Base-by-base conservation (phyloP, 139 green algal genomes). In the Asterochloris sp. region DNA sequence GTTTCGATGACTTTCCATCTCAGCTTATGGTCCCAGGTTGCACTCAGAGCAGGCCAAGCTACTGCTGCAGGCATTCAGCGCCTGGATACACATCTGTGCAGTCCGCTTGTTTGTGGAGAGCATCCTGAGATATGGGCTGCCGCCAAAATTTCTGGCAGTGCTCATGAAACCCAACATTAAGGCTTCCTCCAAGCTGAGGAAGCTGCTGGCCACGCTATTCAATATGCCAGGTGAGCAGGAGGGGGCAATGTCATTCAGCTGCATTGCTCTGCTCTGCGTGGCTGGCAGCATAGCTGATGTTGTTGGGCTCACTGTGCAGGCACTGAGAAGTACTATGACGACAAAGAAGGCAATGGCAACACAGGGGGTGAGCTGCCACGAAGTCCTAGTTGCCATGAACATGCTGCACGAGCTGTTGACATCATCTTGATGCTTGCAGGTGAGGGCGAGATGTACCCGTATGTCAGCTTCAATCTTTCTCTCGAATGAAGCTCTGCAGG, bases 101-200 rank as follows among this genome's bases (percentile, higher is more conserved):
- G 90, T 99, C 47, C 90, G 97, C 19, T 83, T 99, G 27, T 99
- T 99, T 88, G 94, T 97, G 67, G 97, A 99, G 88, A 96, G 90
- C 89, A 98, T 99, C 66, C 86, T 99, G 84, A 91, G 97, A 11
- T 99, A 99, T 85, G 97, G 97, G 21, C 90, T 99, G 79, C 97
- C 97, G 16, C 97, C 97, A 9, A 87, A 91, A 62, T 95, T 95
- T 78, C 86, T 95, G 71, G 89, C 91, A 0, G 92, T 88, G 1
- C 82, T 98, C 4, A 89, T 98, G 66, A 88, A 92, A 83, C 95
- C 95, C 16, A 84, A 88, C 28, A 82, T 88, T 9, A 97, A 95
- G 87, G 62, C 77, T 66, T 87, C 92, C 62, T 83, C 63, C 14
- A 90, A 89, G 76, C 83, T 98, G 80, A 82, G 94, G 14, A 90